A percentile compares a stretch with the other conserved stretches of the same genome.
Conservation (phyloP, 1,139 yeast genomes). For the Yamadazyma sp. region DNA sequence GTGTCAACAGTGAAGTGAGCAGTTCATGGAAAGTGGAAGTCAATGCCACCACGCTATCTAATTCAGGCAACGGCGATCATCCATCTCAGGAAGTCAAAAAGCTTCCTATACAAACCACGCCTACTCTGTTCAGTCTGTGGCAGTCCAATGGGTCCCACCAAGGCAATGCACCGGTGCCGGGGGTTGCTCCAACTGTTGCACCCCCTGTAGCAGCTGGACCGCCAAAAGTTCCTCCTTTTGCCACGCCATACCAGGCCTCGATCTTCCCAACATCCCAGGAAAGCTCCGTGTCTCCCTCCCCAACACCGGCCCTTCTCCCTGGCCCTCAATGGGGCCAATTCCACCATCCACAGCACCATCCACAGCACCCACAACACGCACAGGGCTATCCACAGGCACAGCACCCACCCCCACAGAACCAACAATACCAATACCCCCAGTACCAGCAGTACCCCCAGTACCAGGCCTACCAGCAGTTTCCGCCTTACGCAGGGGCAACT, state of each 20-base stretch:
- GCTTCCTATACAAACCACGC: not conserved
- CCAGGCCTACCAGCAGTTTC: not conserved
- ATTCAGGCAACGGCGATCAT: not conserved
- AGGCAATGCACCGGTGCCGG: not conserved
- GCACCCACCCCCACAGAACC: not conserved
- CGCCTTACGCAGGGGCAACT: not conserved
- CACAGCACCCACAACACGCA: not conserved
- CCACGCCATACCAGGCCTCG: not conserved
- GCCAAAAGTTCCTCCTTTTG: not conserved
- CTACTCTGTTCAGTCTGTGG: constrained; percentile 7
- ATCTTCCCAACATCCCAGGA: not conserved
- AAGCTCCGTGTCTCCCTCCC: constrained; percentile 1
- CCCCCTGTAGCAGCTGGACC: not conserved
- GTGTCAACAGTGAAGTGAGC: not conserved
- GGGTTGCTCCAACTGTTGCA: not conserved
- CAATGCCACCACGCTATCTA: constrained; percentile 6
- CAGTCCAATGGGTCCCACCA: not conserved
- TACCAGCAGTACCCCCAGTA: constrained; percentile 2
- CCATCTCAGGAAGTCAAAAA: no score
- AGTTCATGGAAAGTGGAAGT: constrained; percentile 7
- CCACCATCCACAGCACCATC: not conserved
- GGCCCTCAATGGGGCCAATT: constrained; percentile 1
- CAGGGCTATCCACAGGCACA: no score
- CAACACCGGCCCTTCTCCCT: not conserved
- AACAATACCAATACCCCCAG: not conserved